Evolutionary conservation across 805 yeast species (phyloP), one percentile per base, ranked within the genome.

Genomic region (Lipomyces japonicus): DNA sequence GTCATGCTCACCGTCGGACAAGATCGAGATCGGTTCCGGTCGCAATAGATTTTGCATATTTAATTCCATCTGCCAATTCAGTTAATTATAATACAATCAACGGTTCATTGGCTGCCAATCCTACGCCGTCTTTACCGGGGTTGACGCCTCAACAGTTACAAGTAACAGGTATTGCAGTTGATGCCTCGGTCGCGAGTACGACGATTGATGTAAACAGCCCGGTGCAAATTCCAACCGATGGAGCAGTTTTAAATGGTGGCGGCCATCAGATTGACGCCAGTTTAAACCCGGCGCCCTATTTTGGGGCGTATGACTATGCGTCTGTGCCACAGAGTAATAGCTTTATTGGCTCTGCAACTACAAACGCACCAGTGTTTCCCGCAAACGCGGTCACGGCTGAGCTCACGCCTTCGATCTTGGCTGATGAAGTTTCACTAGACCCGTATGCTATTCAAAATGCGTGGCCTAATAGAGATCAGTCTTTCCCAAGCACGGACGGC

Each of bases 1-100:
- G 24, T 16, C 28, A 16, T 16, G 38, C 51, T 3, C 58, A 54
- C 24, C 40, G 53, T 16, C 52, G 58, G 9, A 54, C 55, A 19
- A 38, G 58, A 21, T 53, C 58, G 36, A 42, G 58, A 10, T 54
- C 58, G 2, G 58, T 54, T 14, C 58, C 58, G 4, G 55, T 41
- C 7, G 47, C 42, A 14, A 43, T 54, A 16, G 58, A 54, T 28
- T 51, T 46, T 28, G 40, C 55, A 24, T 48, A 51, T 22, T 45
- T 48, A n/a, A 30, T 24, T 4, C 37, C 44, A 14, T 23, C 30
- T 4, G 26, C 34, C n/a, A 23, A 32, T 16, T 37, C 48, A 14
- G 48, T 42, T 23, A 25, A 19, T 31, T 9, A 12, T 9, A 36
- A 30, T 22, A 35, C 36, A 19, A 7, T 6, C 18, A 24, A 18